Conservation (phyloP, 129 eudicot species). For the Silybum marianum region DNA sequence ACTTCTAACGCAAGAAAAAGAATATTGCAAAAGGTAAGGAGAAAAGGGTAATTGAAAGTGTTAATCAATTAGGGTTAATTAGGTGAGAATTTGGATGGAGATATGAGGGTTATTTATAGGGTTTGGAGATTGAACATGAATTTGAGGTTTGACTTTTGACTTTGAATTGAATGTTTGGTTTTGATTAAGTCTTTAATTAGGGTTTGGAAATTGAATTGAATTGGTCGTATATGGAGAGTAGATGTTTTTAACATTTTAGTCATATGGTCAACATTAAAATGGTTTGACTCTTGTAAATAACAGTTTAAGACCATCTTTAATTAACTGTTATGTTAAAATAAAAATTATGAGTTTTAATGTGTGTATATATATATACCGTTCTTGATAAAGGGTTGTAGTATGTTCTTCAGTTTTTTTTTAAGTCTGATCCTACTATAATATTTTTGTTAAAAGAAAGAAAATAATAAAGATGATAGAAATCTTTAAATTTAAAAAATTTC, state of each 20-base stretch:
- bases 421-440: too few species aligned
- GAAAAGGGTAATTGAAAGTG: not conserved
- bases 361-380: too few species aligned
- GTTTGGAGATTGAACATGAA: not conserved
- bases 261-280: not conserved
- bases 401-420: too few species aligned
- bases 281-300: not conserved
- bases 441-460: too few species aligned
- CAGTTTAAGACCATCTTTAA: too few species aligned
- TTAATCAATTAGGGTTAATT: not conserved
- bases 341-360: too few species aligned
- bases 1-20: not conserved
- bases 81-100: not conserved
- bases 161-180: conserved; percentile 6
- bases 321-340: too few species aligned
- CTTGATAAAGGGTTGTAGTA: too few species aligned
- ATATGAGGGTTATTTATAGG: conserved; percentile 5
- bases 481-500: too few species aligned
- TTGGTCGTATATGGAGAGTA: conserved; percentile 16
- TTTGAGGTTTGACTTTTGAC: conserved; percentile 18
- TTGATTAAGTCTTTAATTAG: not conserved
- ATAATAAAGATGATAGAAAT: too few species aligned
- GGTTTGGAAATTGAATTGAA: conserved; percentile 22
- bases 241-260: not conserved
- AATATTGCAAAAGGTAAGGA: not conserved